Percentiles rank a stretch among this genome's conserved stretches.
phyloP scores from a whole-genome alignment of 805 yeast species.

The Saccharomycopsis amapae region DNA sequence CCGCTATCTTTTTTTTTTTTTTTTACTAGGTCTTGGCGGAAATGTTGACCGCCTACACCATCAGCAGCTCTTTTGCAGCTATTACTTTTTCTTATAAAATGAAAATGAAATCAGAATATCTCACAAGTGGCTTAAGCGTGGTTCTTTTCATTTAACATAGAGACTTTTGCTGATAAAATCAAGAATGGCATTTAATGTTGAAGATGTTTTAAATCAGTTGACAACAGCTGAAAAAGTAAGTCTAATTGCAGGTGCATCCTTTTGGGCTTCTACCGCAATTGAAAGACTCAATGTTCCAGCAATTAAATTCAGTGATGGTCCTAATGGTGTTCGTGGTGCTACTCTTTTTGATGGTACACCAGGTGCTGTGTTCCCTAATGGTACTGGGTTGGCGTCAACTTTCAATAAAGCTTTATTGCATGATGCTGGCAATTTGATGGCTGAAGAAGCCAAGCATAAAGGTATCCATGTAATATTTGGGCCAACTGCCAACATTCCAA shows the following conservation, averaged over 20 bases:
- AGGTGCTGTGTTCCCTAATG: constrained; percentile 51
- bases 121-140: no score
- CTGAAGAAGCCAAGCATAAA: constrained; percentile 45
- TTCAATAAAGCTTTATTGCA: constrained; percentile 47
- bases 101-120: no score
- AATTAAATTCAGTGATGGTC: constrained; percentile 57
- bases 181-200: no score
- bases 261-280: constrained; percentile 52
- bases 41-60: no score
- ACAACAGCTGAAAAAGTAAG: constrained; percentile 53
- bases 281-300: constrained; percentile 48
- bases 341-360: constrained; percentile 51
- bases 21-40: no score
- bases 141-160: no score
- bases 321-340: constrained; percentile 48
- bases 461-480: constrained; percentile 52
- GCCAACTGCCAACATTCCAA: constrained; percentile 31
- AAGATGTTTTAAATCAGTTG: no score
- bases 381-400: constrained; percentile 51
- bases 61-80: no score
- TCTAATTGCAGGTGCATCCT: constrained; percentile 54
- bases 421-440: constrained; percentile 49
- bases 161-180: no score
- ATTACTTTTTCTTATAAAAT: no score
- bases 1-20: no score